Conservation (phyloP, 306 rosid genomes). For the Inga oerstediana region DNA sequence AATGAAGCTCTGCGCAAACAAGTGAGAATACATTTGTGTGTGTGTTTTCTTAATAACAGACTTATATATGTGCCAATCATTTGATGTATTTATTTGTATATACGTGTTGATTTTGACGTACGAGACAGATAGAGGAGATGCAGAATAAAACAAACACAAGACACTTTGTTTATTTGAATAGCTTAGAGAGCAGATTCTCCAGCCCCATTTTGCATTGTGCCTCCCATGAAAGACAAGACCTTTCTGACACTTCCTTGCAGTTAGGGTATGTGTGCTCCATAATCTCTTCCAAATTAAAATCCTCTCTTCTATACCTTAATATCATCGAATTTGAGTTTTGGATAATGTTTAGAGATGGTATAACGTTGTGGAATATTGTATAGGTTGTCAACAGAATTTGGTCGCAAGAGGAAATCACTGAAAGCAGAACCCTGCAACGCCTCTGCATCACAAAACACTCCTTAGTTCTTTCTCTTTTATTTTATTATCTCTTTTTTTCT, state of each 20-base stretch:
- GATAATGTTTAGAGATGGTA: background rate
- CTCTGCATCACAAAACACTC: slow-evolving; percentile 29
- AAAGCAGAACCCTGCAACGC: slow-evolving; percentile 45
- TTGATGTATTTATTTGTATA: background rate
- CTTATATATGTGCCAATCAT: background rate
- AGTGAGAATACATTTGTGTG: slow-evolving; percentile 32
- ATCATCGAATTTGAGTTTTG: background rate
- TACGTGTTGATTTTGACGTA: background rate
- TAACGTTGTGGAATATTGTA: background rate
- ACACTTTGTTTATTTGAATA: slow-evolving; percentile 39
- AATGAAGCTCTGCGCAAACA: slow-evolving; percentile 60
- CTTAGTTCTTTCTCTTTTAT: background rate
- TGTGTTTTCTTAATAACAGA: background rate
- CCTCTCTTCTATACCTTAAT: too few relatives aligned
- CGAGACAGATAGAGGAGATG: slow-evolving; percentile 48
- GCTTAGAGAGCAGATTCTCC: slow-evolving; percentile 35
- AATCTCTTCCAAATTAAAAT: too few relatives aligned
- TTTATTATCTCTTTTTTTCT: background rate
- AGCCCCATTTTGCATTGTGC: slow-evolving; percentile 25
- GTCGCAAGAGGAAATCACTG: slow-evolving; percentile 47
- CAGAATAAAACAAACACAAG: slow-evolving; percentile 34
- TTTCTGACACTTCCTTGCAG: slow-evolving; percentile 64
- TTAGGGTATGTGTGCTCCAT: slow-evolving; percentile 61
- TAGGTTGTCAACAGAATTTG: slow-evolving; percentile 56
- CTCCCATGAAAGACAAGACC: slow-evolving; percentile 46